Base-by-base conservation (phyloP, 306 rosid genomes). In the Albizia julibrissin region DNA sequence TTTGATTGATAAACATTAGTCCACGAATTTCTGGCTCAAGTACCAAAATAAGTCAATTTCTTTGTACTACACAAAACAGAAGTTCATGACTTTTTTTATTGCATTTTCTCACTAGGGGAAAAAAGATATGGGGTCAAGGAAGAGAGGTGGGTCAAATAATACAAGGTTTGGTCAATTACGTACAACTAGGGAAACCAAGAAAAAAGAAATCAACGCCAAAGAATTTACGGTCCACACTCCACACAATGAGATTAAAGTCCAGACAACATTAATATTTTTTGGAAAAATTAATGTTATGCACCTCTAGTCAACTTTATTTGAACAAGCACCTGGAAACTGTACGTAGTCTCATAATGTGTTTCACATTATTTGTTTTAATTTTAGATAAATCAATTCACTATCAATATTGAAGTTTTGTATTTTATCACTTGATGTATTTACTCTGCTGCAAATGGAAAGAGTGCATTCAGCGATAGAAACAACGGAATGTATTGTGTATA, bases 11-110 rank as follows among this genome's bases (percentile, higher is more conserved):
- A 59, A 50, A 62, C 37, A 75, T 82, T 10, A 22, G 68, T 61
- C 54, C 27, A 43, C 49, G 14, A 73, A 76, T 31, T 58, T 59
- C 11, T n/a, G 34, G 66, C 34, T 65, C 69, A 81, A 54, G 69
- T 58, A 58, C 37, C 39, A 44, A 54, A 16, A n/a, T 31, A 47
- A 59, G 88, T 85, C 85, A 85, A 81, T 58, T 81, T 82, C 65
- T 77, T 11, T 61, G 67, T 77, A 47, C 76, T 1, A 52, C 59
- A 46, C 21, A 46, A 24, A 22, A 43, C 21, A 26, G 0, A 71
- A 44, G 37, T 44, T n/a, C 27, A 24, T 27, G 14, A 3, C 6
- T 9, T 15, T 43, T 13, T n/a, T 56, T 56, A 8, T 56, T 14
- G 4, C 12, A 24, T 24, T 43, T 43, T 44, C 37, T 75, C 29